Evolutionary conservation across 192 early-diverging fungal species (phyloP).

Genomic region (Helicostylum pulchrum): DNA sequence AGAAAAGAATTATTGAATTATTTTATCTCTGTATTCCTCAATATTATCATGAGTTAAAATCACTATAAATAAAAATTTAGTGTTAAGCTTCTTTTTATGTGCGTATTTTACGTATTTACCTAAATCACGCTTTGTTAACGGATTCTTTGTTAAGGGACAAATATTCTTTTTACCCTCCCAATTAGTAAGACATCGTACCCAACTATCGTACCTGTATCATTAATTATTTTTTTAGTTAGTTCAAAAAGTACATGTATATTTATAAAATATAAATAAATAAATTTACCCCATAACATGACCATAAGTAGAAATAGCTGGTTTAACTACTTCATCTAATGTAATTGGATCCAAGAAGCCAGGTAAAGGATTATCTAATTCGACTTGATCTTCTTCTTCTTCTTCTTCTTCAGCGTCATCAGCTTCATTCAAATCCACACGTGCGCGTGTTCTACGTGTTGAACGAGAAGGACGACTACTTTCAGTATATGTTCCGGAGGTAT

Average conservation of each 20-base stretch:
- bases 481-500: slow-evolving; percentile 66
- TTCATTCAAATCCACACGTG: slow-evolving; percentile 9
- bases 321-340: slow-evolving; percentile 83
- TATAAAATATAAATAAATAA: background rate
- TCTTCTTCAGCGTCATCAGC: slow-evolving; percentile 26
- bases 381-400: slow-evolving; percentile 40
- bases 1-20: background rate
- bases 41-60: slow-evolving; percentile 78
- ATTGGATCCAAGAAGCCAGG: slow-evolving; percentile 94
- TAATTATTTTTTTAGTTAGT: no score
- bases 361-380: slow-evolving; percentile 73
- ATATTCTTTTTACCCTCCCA: slow-evolving; percentile 81
- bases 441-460: slow-evolving; percentile 45
- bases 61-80: slow-evolving; percentile 28
- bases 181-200: slow-evolving; percentile 82
- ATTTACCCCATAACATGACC: slow-evolving; percentile 85
- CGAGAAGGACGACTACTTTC: slow-evolving; percentile 58
- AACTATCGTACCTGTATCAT: slow-evolving; percentile 56
- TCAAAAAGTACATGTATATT: background rate
- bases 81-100: background rate
- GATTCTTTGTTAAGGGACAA: slow-evolving; percentile 93
- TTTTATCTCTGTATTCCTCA: slow-evolving; percentile 61
- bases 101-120: slow-evolving; percentile 26
- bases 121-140: slow-evolving; percentile 87
- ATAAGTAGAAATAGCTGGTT: slow-evolving; percentile 93